Evolutionary conservation across 2,329 filamentous ascomycete species (phyloP).

Genomic region (Sporothrix luriei): DNA sequence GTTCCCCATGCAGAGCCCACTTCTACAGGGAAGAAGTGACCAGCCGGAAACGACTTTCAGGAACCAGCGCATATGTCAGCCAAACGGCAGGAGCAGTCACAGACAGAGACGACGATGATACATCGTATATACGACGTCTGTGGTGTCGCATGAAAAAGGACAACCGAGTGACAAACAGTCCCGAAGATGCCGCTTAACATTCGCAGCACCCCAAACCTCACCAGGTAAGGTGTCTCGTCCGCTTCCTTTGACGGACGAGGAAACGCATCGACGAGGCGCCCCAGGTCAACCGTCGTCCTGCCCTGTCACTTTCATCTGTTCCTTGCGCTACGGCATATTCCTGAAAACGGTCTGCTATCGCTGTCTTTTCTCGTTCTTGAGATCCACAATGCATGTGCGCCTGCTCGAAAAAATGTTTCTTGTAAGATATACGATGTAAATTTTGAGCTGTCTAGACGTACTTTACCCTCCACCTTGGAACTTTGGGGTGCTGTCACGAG

Average conservation of each 20-base stretch:
- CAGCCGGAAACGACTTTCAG: neutral
- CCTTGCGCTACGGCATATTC: conserved; percentile 7
- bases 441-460: neutral
- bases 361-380: neutral
- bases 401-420: neutral
- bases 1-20: conserved; percentile 5
- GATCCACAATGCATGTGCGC: conserved; percentile 14
- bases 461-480: neutral
- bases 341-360: conserved; percentile 4
- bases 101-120: neutral
- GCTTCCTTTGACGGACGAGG: no score
- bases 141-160: no score
- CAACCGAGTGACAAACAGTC: no score
- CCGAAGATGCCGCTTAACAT: no score
- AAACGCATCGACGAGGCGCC: no score
- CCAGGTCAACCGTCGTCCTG: neutral
- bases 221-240: no score
- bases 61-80: neutral
- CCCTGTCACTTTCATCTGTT: conserved; percentile 8
- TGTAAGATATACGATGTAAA: no score
- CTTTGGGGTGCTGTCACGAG: conserved; percentile 14
- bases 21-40: neutral
- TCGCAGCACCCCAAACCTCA: no score
- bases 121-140: no score
- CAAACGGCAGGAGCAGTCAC: conserved; percentile 6